Base-by-base conservation (phyloP, 108 stramenopile species). In the Mayamaea pseudoterrestris region DNA sequence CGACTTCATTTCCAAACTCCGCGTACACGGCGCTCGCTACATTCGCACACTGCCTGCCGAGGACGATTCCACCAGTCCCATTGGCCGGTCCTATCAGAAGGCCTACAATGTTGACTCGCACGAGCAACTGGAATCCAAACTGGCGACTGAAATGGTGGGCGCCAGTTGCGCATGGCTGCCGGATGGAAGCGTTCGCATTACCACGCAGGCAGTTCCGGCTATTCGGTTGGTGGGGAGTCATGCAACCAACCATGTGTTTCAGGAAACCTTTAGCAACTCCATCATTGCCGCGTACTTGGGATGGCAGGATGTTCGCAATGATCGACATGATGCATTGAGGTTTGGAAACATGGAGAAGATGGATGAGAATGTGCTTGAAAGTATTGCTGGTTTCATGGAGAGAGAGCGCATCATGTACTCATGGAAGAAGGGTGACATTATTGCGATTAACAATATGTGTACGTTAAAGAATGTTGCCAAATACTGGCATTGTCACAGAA, bases 391-490 rank as follows among this genome's bases (percentile, higher is more conserved):
- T 5, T 74, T 80, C 30, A 81, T 81, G 83, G 47, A 81, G 2
- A 50, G 64, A 27, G 60, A 76, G 42, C 65, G 65, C 23, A 76
- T 85, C n/a, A 60, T 68, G 8, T 63, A 83, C 45, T 50, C 58
- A 35, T 90, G 88, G 88, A 53, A 79, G 42, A 61, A 49, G 37
- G 76, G 88, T 26, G 88, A 90, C 41, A 55, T 81, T 30, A 60
- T 89, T 41, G 67, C 81, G 25, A 39, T 89, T 27, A 72, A 89
- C 68, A 89, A 89, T 47, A n/a, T n/a, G n/a, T n/a, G n/a, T n/a
- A n/a, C n/a, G n/a, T n/a, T n/a, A n/a, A n/a, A n/a, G n/a, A n/a
- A n/a, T n/a, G n/a, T n/a, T n/a, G n/a, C n/a, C n/a, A n/a, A n/a
- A n/a, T n/a, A n/a, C n/a, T n/a, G n/a, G n/a, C n/a, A n/a, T n/a